These are phyloP conservation scores for Rhodotorula glutinis DNA, from an alignment of 1,284 basidiomycete genomes.

Conservation along the genomic window DNA sequence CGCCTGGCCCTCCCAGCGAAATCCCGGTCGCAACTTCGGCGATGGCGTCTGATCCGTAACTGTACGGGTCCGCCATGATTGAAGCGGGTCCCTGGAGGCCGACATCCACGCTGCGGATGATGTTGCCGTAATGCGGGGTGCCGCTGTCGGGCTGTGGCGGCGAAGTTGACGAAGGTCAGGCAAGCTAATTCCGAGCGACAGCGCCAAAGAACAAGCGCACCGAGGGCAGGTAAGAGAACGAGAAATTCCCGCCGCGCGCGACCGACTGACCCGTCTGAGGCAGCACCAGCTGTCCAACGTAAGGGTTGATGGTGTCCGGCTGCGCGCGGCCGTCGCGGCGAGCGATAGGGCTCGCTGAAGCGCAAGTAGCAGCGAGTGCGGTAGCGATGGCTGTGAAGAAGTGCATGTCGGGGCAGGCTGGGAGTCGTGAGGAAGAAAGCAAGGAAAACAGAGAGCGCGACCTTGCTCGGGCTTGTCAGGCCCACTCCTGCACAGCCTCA, in stretches of 20 bases:
- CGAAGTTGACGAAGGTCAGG: neutral
- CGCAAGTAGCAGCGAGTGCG: neutral
- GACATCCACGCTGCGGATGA: neutral
- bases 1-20: neutral
- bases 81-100: constrained; percentile 1
- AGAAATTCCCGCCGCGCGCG: neutral
- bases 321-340: neutral
- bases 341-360: neutral
- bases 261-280: neutral
- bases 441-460: neutral
- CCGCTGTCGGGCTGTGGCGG: neutral
- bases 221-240: neutral
- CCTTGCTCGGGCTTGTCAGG: too few species aligned
- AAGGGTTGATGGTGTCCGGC: neutral
- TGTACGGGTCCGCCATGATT: neutral
- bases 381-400: neutral
- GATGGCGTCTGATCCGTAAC: neutral
- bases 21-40: neutral
- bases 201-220: neutral
- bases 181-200: too few species aligned
- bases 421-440: neutral
- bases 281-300: neutral
- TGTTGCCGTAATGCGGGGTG: neutral
- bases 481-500: too few species aligned
- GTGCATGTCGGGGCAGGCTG: neutral